Percentiles rank a stretch among this genome's conserved stretches.
phyloP scores from a whole-genome alignment of 1,284 basidiomycete species.

The Xanthoconium separans region DNA sequence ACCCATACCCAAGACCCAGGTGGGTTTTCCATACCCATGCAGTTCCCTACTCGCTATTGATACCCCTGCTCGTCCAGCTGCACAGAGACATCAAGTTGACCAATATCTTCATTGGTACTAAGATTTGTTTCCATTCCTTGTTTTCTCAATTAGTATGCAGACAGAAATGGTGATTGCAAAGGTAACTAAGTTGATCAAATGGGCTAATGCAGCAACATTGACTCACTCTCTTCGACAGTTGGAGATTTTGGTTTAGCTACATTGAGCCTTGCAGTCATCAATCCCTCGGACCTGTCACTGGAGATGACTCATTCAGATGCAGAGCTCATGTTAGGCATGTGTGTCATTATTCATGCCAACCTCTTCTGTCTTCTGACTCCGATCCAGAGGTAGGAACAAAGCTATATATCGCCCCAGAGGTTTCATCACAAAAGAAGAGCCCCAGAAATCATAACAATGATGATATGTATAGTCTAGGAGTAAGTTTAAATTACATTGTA shows the following conservation, averaged over 20 bases:
- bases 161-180: constrained; percentile 89
- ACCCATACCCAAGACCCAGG: too few relatives aligned
- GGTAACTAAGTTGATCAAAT: constrained; percentile 43
- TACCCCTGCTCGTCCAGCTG: constrained; percentile 41
- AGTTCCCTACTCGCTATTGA: constrained; percentile 7
- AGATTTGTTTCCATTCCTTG: constrained; percentile 13
- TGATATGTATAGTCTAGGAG: constrained; percentile 93
- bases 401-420: constrained; percentile 92
- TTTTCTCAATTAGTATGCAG: constrained; percentile 36
- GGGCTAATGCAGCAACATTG: neutral
- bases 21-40: too few relatives aligned
- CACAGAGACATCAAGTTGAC: constrained; percentile 93
- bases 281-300: constrained; percentile 62
- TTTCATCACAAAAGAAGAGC: constrained; percentile 60
- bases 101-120: constrained; percentile 91
- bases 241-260: constrained; percentile 95
- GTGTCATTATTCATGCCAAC: neutral
- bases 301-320: constrained; percentile 45
- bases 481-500: constrained; percentile 37
- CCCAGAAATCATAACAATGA: constrained; percentile 80
- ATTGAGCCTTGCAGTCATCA: constrained; percentile 74
- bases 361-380: constrained; percentile 2
- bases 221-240: constrained; percentile 40
- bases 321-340: constrained; percentile 73
- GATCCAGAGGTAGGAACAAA: constrained; percentile 83